A percentile compares a stretch with the other conserved stretches of the same genome.
These are phyloP conservation scores for Lachnellula suecica DNA, from an alignment of 2,329 filamentous ascomycete genomes.

Conservation along the genomic window DNA sequence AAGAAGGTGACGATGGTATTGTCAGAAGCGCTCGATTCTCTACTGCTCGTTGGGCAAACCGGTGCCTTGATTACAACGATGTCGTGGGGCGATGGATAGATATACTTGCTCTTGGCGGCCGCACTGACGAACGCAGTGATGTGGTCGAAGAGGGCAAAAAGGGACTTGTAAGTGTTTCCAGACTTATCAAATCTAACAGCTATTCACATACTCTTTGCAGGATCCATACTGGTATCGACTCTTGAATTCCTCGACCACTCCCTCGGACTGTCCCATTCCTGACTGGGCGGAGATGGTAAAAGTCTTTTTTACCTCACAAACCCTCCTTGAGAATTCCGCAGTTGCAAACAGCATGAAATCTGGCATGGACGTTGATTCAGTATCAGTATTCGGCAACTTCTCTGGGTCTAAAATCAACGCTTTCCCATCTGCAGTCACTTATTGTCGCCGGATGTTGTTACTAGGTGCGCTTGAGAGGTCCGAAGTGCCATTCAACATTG, in stretches of 20 bases:
- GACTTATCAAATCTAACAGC: constrained; percentile 16
- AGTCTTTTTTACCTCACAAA: constrained; percentile 46
- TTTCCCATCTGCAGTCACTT: constrained; percentile 68
- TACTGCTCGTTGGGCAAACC: constrained; percentile 85
- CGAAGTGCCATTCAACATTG: constrained; percentile 43
- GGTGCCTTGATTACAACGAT: constrained; percentile 79
- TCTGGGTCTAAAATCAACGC: constrained; percentile 48
- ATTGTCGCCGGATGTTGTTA: constrained; percentile 62
- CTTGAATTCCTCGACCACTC: constrained; percentile 51
- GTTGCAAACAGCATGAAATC: constrained; percentile 31
- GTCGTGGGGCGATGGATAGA: constrained; percentile 84
- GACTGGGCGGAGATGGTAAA: constrained; percentile 52
- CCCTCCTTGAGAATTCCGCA: constrained; percentile 30
- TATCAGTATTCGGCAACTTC: constrained; percentile 38
- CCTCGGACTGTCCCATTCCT: constrained; percentile 41
- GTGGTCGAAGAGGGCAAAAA: constrained; percentile 87
- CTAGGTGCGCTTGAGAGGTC: constrained; percentile 46
- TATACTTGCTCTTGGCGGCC: constrained; percentile 73
- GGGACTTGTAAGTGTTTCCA: constrained; percentile 71
- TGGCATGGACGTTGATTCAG: constrained; percentile 41
- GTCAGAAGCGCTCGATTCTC: constrained; percentile 78
- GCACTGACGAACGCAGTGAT: constrained; percentile 70
- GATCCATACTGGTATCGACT: constrained; percentile 68
- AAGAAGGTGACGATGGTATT: constrained; percentile 44
- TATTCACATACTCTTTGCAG: constrained; percentile 17